Base-by-base conservation (phyloP, 1,284 basidiomycete genomes). In the Tilletia indica region DNA sequence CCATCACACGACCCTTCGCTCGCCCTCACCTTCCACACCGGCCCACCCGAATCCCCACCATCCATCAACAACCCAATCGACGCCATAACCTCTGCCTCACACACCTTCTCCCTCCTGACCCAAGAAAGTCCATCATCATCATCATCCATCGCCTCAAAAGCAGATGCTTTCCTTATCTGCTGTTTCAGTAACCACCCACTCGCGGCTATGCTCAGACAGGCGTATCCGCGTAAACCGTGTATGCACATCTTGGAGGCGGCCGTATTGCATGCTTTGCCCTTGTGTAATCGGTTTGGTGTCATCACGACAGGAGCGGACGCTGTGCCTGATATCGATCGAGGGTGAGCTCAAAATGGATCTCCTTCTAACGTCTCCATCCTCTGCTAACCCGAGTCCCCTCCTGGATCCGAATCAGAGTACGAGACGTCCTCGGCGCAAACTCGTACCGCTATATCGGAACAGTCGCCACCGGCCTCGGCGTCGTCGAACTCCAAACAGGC, bases 141-240 rank as follows among this genome's bases (percentile, higher is more conserved):
- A 68, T 1, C 6, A 45, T 31, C 64, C 70, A 74, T 48, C 67
- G 71, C 48, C 21, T 14, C 42, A 45, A 45, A 14, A 0, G 68
- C 72, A 6, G 63, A 54, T 0, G 77, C 75, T 0, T 75, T 77
- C 58, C 48, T 80, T 3, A 72, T 80, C 9, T 77, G 77, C 14
- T 80, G 79, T 56, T 80, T 80, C 56, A 73, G 71, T n/a, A 73
- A 78, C 64, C 79, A 80, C 51, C 78, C 79, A 1, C 70, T 80
- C 0, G 77, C 73, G 5, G 58, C 69, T 2, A 79, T 80, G 69
- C 19, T 80, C 6, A 54, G 76, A 2, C 68, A 68, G 21, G 38
- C 49, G 14, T 58, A 19, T 8, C 70, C 77, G 6, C 6, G 25
- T 11, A 70, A 72, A 58, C 74, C 77, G 0, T 36, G 69, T 1